A percentile compares a stretch with the other conserved stretches of the same genome.
Conservation (phyloP, 345 rosid genomes). For the Isatis tinctoria region DNA sequence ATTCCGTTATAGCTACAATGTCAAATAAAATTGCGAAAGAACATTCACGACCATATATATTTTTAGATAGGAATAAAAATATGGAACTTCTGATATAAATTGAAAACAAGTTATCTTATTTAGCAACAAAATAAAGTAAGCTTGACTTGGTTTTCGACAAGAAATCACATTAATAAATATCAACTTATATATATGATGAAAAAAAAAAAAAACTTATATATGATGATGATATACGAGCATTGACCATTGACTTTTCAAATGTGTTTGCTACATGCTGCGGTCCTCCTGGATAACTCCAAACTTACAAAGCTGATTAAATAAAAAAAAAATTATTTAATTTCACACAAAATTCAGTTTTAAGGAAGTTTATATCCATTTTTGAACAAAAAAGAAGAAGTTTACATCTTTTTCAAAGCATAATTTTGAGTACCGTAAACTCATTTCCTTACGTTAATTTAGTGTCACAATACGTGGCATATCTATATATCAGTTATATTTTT, state of each 20-base stretch:
- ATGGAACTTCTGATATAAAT: neutral
- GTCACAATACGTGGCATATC: neutral
- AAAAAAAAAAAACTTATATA: too few species aligned
- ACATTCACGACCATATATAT: conserved; percentile 1
- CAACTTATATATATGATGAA: neutral
- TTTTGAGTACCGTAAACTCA: neutral
- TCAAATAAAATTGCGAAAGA: neutral
- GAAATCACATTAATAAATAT: neutral
- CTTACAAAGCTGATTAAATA: neutral
- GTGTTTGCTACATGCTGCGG: neutral
- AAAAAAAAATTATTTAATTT: neutral
- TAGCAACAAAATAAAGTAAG: neutral
- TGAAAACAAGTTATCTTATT: neutral
- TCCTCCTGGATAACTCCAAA: neutral
- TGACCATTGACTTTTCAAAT: neutral
- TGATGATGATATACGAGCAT: neutral
- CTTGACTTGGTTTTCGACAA: neutral
- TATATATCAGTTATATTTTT: neutral
- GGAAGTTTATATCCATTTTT: neutral
- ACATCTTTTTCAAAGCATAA: neutral
- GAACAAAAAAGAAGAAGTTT: too few species aligned
- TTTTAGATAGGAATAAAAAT: neutral
- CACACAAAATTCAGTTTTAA: neutral
- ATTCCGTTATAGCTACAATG: neutral
- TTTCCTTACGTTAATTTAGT: neutral